Base-by-base conservation (phyloP, 208 protist species). In the Porcisia deanei region DNA sequence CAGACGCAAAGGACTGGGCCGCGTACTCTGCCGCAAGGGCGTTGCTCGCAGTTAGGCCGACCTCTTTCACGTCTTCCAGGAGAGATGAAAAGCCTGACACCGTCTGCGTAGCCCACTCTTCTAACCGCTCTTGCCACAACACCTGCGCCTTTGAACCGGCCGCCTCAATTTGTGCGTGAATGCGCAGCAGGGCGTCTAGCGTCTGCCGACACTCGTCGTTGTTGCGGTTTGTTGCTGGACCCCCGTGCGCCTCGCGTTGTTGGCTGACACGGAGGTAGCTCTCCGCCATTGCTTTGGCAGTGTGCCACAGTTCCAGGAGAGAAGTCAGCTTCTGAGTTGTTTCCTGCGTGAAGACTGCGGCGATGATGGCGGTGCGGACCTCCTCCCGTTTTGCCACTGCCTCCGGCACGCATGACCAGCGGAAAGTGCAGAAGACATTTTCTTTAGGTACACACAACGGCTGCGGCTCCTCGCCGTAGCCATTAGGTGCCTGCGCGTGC, bases 1-100 rank as follows among this genome's bases (percentile, higher is more conserved):
- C 71, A 16, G 73, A 79, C 4, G 71, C 64, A 22, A 86, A 76
- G 49, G 85, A 59, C 63, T 69, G 68, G 37, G 72, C 73, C 1
- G 87, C 85, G 77, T 94, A 88, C 57, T 89, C 86, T 22, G 84
- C 87, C 9, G 87, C 85, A 22, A 94, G 84, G 20, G 90, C 90
- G 67, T 79, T 87, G 71, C 90, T 91, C 20, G 87, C 90, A 14
- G 85, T 90, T 59, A 88, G 71, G 4, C 87, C 90, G 22, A 91
- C 65, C n/a, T 85, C 81, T 76, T 85, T 88, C n/a, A 91, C 74
- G 18, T 89, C 85, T 60, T 86, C 79, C 66, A 81, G 78, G n/a
- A 86, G 68, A 18, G 76, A 69, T 7, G 79, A 80, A 66, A 78
- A 83, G 14, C 63, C 70, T 2, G 71, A 57, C 37, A 72, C 65